Evolutionary conservation across 345 rosid species (phyloP), one percentile per base, ranked within the genome.

Genomic region (Populus deltoides): DNA sequence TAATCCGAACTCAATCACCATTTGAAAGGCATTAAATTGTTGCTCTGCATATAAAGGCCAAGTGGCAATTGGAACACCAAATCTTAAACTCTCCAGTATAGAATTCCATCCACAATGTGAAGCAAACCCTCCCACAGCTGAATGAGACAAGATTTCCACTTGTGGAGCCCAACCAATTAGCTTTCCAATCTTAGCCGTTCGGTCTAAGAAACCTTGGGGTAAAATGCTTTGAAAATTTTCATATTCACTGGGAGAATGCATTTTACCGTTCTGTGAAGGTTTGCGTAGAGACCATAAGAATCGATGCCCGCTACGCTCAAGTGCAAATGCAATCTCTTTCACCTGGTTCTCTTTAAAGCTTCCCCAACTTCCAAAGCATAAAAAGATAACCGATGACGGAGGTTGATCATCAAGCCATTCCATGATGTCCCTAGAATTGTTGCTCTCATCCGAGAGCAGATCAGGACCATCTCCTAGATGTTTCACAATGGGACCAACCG

Each of bases 331-430:
- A 13, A 75, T 80, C 49, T 80, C 83, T 31, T 38, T 47, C 31
- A 75, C 75, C 25, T 80, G 83, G 0, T 61, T 70, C n/a, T 13
- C 68, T 11, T 35, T 16, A 43, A 75, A 75, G 18, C 72, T 8
- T 63, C 83, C 83, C 74, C 35, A 39, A 45, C 79, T 80, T 7
- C 79, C 75, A 31, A 80, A 80, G 31, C 83, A 80, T 8, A 80
- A 57, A 17, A 80, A 80, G 67, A 80, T 66, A 0, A 80, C 79
- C 1, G 83, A 80, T 8, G 29, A 70, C 3, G n/a, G 29, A 18
- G 75, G 67, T 39, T 80, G 82, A 33, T 69, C 53, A 65, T 80
- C 79, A 8, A 80, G 79, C 83, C 83, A 80, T 2, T 49, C 51
- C 76, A 70, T 5, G 47, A 75, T 63, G 15, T 67, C 78, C 31